Conservation (phyloP, 2,329 filamentous ascomycete species). For the Fusarium temperatum region DNA sequence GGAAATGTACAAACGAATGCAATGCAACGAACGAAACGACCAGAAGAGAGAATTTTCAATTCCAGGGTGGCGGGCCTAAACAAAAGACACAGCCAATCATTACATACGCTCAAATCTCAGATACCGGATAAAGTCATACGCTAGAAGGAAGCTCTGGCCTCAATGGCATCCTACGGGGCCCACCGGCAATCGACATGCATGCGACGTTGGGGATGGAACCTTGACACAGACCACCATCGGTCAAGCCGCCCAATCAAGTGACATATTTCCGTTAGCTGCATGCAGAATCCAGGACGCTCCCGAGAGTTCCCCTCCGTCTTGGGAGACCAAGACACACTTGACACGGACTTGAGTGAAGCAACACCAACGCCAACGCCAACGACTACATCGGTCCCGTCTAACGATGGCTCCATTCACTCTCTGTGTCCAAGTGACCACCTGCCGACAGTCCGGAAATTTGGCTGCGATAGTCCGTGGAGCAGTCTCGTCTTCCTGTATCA, state of each 20-base stretch:
- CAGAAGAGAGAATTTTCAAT: conserved; percentile 36
- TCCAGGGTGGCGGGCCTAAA: conserved; percentile 28
- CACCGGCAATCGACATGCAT: conserved; percentile 35
- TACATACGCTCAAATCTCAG: background rate
- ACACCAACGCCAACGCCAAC: background rate
- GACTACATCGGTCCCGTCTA: conserved; percentile 17
- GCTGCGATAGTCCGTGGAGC: conserved; percentile 21
- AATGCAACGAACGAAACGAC: conserved; percentile 3
- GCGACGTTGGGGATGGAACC: background rate
- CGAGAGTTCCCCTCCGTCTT: conserved; percentile 10
- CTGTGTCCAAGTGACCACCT: conserved; percentile 25
- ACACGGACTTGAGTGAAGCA: background rate
- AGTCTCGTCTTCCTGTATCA: conserved; percentile 15
- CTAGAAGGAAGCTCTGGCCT: conserved; percentile 18
- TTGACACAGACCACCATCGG: conserved; percentile 24
- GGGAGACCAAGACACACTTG: background rate
- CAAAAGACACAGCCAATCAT: conserved; percentile 29
- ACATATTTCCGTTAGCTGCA: conserved; percentile 25
- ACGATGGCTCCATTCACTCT: conserved; percentile 22
- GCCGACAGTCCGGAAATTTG: conserved; percentile 29
- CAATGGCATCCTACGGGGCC: conserved; percentile 5
- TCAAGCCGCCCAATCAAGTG: conserved; percentile 34
- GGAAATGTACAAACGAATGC: conserved; percentile 13
- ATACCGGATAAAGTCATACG: conserved; percentile 37
- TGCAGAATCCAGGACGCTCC: conserved; percentile 36